Conservation (phyloP, 768 basidiomycete genomes). For the Termitomyces sp. region DNA sequence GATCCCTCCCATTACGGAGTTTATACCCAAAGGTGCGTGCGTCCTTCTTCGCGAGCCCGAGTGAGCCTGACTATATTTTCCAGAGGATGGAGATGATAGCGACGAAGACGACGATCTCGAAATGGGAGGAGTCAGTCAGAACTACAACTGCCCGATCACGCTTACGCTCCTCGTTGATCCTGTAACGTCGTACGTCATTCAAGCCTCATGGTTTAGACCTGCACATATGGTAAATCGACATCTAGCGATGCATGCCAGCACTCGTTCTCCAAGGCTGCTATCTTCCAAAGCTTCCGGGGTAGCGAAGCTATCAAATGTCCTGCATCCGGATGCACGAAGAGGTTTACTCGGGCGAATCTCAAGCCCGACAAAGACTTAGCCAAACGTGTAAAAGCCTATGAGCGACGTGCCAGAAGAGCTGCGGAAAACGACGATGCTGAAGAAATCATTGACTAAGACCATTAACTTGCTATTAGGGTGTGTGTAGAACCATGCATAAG, state of each 20-base stretch:
- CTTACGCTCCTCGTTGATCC: constrained; percentile 68
- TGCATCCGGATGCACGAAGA: constrained; percentile 67
- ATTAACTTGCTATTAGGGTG: not conserved
- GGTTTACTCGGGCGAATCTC: constrained; percentile 50
- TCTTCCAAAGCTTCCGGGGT: constrained; percentile 58
- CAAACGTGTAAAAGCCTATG: constrained; percentile 58
- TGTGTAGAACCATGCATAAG: constrained; percentile 7
- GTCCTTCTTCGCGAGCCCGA: not conserved
- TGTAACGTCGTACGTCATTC: constrained; percentile 69
- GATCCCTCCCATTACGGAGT: constrained; percentile 77
- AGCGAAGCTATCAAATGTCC: constrained; percentile 50
- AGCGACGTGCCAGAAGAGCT: constrained; percentile 49
- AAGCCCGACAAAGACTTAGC: constrained; percentile 56
- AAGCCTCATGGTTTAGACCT: constrained; percentile 9
- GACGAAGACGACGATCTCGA: constrained; percentile 89
- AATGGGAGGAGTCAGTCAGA: constrained; percentile 81
- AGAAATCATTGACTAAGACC: constrained; percentile 44
- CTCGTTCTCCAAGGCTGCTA: constrained; percentile 75
- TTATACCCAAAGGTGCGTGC: constrained; percentile 74
- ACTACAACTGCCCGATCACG: constrained; percentile 83
- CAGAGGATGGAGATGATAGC: constrained; percentile 79
- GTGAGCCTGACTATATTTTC: constrained; percentile 5
- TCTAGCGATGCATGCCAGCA: constrained; percentile 71
- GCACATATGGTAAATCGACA: constrained; percentile 1
- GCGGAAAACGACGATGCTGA: constrained; percentile 62